Conservation (phyloP, 2,329 filamentous ascomycete genomes). For the Hymenoscyphus fraxineus region DNA sequence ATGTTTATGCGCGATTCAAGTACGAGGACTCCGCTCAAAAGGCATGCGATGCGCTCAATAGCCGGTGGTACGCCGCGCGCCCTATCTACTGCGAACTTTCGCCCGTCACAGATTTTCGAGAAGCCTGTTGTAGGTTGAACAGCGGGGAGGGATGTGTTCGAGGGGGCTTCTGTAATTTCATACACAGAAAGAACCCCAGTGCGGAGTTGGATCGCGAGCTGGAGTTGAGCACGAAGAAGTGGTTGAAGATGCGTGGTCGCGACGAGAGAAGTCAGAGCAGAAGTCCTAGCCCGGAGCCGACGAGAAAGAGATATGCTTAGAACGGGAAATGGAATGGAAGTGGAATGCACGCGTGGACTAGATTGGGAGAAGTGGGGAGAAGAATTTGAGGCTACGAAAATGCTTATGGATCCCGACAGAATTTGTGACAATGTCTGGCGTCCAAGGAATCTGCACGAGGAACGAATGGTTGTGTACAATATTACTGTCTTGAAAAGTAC, state of each 20-base stretch:
- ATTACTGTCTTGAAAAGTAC: slow-evolving; percentile 1
- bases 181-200: slow-evolving; percentile 92
- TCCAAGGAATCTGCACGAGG: not conserved
- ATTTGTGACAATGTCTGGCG: not conserved
- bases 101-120: slow-evolving; percentile 95
- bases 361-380: not conserved
- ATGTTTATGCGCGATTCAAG: slow-evolving; percentile 99
- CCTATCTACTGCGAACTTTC: slow-evolving; percentile 98
- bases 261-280: slow-evolving; percentile 78
- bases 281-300: slow-evolving; percentile 83
- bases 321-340: not conserved
- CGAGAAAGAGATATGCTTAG: slow-evolving; percentile 57
- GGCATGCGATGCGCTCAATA: slow-evolving; percentile 91
- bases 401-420: not conserved
- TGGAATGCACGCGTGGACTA: too few relatives aligned
- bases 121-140: slow-evolving; percentile 94
- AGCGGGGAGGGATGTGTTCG: slow-evolving; percentile 92
- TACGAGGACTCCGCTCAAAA: slow-evolving; percentile 95
- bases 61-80: slow-evolving; percentile 91
- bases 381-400: not conserved
- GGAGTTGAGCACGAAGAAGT: slow-evolving; percentile 89
- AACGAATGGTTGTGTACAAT: not conserved
- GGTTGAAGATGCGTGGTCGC: slow-evolving; percentile 78
- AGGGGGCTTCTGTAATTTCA: slow-evolving; percentile 98
- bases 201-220: slow-evolving; percentile 86